These are phyloP conservation scores for Phalaenopsis hybrid DNA, from an alignment of 116 monocot genomes.

Conservation along the genomic window DNA sequence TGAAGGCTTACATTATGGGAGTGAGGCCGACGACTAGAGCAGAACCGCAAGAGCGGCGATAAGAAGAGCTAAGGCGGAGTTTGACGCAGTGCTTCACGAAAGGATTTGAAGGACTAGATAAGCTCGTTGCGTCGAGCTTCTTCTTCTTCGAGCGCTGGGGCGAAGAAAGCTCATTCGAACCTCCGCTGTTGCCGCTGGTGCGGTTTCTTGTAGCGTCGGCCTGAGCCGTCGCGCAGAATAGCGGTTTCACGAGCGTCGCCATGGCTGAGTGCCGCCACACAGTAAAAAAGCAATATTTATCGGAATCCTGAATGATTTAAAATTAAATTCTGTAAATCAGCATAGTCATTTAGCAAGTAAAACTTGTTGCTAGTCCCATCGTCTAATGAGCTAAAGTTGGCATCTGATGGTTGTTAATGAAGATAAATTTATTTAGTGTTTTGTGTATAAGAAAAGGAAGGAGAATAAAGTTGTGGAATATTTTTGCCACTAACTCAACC, in stretches of 20 bases:
- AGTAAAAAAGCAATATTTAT: neutral
- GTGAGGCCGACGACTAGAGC: constrained; percentile 77
- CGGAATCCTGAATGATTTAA: too few relatives aligned
- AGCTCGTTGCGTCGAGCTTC: constrained; percentile 12
- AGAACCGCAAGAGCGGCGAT: constrained; percentile 55
- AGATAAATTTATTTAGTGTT: too few relatives aligned
- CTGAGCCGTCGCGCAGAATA: neutral
- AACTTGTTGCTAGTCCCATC: too few relatives aligned
- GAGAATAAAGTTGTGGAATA: too few relatives aligned
- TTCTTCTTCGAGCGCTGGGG: neutral
- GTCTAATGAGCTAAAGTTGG: too few relatives aligned
- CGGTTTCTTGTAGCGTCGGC: neutral
- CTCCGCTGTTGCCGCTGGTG: neutral
- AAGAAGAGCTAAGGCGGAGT: constrained; percentile 83
- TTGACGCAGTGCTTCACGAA: constrained; percentile 97
- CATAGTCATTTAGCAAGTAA: too few relatives aligned
- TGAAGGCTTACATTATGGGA: constrained; percentile 45
- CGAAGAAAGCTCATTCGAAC: neutral
- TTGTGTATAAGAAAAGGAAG: too few relatives aligned
- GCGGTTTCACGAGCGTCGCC: neutral
- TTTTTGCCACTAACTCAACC: too few relatives aligned
- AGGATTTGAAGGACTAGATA: constrained; percentile 75
- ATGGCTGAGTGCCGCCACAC: neutral
- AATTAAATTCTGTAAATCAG: too few relatives aligned
- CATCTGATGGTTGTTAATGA: too few relatives aligned